These are phyloP conservation scores for Phytophthora hibernalis DNA, from an alignment of 352 stramenopile genomes.

Conservation along the genomic window DNA sequence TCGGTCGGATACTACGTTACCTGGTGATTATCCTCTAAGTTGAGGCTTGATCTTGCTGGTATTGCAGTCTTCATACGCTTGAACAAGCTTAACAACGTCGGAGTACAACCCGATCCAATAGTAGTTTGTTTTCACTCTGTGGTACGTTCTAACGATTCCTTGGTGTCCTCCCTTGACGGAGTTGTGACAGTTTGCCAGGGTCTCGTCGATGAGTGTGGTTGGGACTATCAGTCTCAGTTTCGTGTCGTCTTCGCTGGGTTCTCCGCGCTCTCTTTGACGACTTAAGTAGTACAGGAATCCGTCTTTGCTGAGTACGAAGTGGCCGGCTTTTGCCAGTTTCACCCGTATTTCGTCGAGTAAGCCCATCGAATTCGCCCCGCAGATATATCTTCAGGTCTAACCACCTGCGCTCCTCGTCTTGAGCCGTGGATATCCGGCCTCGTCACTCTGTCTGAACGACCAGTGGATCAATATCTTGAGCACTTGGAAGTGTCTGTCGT, in stretches of 20 bases:
- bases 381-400: too few relatives aligned
- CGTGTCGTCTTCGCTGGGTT: neutral
- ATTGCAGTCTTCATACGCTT: too few relatives aligned
- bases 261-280: neutral
- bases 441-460: slow-evolving; percentile 6
- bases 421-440: too few relatives aligned
- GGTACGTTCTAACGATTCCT: neutral
- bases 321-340: slow-evolving; percentile 1
- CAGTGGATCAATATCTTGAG: neutral
- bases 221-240: slow-evolving; percentile 5
- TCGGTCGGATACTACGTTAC: too few relatives aligned
- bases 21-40: too few relatives aligned
- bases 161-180: too few relatives aligned
- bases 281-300: neutral
- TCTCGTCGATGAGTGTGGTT: slow-evolving; percentile 12
- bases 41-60: too few relatives aligned
- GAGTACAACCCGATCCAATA: slow-evolving; percentile 16
- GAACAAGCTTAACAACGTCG: slow-evolving; percentile 12
- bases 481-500: too few relatives aligned
- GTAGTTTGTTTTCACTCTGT: slow-evolving; percentile 6
- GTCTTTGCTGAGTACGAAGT: slow-evolving; percentile 9
- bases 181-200: too few relatives aligned
- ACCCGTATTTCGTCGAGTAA: too few relatives aligned
- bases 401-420: too few relatives aligned
- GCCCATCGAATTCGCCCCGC: too few relatives aligned